These are phyloP conservation scores for Protea cynaroides DNA, from an alignment of 164 flowering plant species.

Conservation along the genomic window DNA sequence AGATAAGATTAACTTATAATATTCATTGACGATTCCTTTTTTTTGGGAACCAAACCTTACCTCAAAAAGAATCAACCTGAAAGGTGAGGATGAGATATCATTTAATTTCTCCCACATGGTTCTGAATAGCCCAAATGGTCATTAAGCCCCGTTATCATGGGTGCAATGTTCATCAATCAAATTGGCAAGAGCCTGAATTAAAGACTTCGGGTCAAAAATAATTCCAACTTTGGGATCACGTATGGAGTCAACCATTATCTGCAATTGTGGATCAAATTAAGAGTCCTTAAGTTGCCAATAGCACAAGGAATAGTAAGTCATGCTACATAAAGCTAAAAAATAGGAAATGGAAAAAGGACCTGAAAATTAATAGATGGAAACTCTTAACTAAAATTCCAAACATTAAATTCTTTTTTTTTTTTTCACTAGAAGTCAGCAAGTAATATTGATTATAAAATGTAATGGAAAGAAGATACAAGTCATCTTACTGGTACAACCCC, in stretches of 20 bases:
- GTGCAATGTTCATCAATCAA: constrained; percentile 27
- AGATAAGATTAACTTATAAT: background rate
- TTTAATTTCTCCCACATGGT: background rate
- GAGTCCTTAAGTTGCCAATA: background rate
- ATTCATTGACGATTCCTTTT: background rate
- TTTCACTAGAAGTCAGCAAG: too few relatives aligned
- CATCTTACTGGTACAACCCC: too few relatives aligned
- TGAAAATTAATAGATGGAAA: too few relatives aligned
- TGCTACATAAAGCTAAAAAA: too few relatives aligned
- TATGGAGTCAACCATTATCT: constrained; percentile 59
- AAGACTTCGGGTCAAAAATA: constrained; percentile 58
- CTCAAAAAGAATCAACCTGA: constrained; percentile 1
- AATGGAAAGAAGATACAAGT: too few relatives aligned
- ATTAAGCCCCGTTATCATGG: constrained; percentile 7
- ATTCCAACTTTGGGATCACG: constrained; percentile 63
- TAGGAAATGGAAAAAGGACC: too few relatives aligned
- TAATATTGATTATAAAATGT: too few relatives aligned
- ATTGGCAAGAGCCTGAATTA: constrained; percentile 59
- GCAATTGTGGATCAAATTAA: constrained; percentile 13
- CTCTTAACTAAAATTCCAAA: too few relatives aligned
- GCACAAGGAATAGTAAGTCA: too few relatives aligned
- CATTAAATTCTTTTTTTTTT: too few relatives aligned
- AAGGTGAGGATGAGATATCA: background rate
- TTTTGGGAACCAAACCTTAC: constrained; percentile 5
- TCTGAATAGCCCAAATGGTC: background rate